phyloP scores from a whole-genome alignment of 192 early-diverging fungal genomes.

The Endogone sp. region DNA sequence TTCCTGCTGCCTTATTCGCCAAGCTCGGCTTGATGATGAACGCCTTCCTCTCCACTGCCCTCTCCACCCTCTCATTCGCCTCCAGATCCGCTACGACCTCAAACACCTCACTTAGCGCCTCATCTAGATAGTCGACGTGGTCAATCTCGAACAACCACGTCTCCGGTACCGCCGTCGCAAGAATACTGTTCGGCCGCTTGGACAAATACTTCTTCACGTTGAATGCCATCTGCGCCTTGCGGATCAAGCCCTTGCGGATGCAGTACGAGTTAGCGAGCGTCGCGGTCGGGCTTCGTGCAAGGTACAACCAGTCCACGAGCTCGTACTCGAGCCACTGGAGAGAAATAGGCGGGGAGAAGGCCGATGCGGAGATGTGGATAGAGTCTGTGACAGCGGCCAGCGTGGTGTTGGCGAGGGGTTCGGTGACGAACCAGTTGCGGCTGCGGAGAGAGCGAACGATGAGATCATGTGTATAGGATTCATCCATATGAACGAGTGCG shows the following conservation, averaged over 20 bases:
- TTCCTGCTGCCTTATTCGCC: slow-evolving; percentile 59
- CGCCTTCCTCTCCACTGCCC: slow-evolving; percentile 16
- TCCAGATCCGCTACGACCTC: slow-evolving; percentile 54
- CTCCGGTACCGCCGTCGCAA: slow-evolving; percentile 49
- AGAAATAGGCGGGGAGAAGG: slow-evolving; percentile 1
- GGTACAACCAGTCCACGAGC: slow-evolving; percentile 50
- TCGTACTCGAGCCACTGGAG: slow-evolving; percentile 65
- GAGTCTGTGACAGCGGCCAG: slow-evolving; percentile 4
- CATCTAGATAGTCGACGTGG: slow-evolving; percentile 62
- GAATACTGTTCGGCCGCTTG: slow-evolving; percentile 50
- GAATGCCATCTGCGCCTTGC: slow-evolving; percentile 62
- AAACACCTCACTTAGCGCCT: slow-evolving; percentile 64
- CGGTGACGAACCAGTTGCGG: not conserved
- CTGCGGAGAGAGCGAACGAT: slow-evolving; percentile 21
- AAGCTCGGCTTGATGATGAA: slow-evolving; percentile 67
- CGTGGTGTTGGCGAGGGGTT: slow-evolving; percentile 8
- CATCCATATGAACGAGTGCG: slow-evolving; percentile 29
- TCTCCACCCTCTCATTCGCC: slow-evolving; percentile 33
- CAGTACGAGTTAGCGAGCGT: slow-evolving; percentile 52
- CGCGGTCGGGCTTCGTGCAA: slow-evolving; percentile 22
- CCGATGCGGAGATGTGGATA: not conserved
- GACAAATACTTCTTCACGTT: slow-evolving; percentile 53
- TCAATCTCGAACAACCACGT: slow-evolving; percentile 64
- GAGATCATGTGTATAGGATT: slow-evolving; percentile 25
- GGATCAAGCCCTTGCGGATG: slow-evolving; percentile 64